phyloP scores from a whole-genome alignment of 768 basidiomycete species.

The Royoungia palumana region DNA sequence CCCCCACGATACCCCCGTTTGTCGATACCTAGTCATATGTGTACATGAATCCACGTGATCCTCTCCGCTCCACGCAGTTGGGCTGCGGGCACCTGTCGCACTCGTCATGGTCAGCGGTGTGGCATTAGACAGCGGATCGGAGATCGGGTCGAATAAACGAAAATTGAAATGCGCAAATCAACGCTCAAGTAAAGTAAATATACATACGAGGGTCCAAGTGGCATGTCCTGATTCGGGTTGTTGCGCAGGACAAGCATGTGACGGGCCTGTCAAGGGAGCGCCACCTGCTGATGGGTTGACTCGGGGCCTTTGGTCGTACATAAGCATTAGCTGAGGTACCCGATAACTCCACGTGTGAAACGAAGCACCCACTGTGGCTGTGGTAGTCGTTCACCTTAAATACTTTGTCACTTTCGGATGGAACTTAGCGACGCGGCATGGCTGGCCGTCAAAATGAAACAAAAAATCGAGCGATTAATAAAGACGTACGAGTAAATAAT shows the following conservation, averaged over 20 bases:
- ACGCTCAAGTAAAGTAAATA: conserved; percentile 10
- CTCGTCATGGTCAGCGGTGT: conserved; percentile 2
- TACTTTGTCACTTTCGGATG: conserved; percentile 22
- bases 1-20: conserved; percentile 23
- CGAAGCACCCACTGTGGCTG: conserved; percentile 27
- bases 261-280: conserved; percentile 4
- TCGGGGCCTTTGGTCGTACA: conserved; percentile 19
- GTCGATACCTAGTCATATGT: conserved; percentile 23
- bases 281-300: conserved; percentile 4
- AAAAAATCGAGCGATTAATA: conserved; percentile 26
- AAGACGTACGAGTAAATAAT: conserved; percentile 33
- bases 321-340: conserved; percentile 2
- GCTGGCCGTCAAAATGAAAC: conserved; percentile 12
- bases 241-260: conserved; percentile 8
- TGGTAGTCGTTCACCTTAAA: conserved; percentile 29
- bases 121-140: conserved; percentile 14
- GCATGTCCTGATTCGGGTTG: conserved; percentile 8
- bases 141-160: conserved; percentile 18
- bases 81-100: conserved; percentile 19
- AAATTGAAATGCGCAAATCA: conserved; percentile 26
- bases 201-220: neutral
- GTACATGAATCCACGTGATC: conserved; percentile 17
- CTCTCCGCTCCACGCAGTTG: conserved; percentile 10
- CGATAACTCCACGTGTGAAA: conserved; percentile 18
- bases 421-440: conserved; percentile 26